Evolutionary conservation across 139 green algal genomes (phyloP), one percentile per base, ranked within the genome.

Genomic region (Picochlorum costavermella): DNA sequence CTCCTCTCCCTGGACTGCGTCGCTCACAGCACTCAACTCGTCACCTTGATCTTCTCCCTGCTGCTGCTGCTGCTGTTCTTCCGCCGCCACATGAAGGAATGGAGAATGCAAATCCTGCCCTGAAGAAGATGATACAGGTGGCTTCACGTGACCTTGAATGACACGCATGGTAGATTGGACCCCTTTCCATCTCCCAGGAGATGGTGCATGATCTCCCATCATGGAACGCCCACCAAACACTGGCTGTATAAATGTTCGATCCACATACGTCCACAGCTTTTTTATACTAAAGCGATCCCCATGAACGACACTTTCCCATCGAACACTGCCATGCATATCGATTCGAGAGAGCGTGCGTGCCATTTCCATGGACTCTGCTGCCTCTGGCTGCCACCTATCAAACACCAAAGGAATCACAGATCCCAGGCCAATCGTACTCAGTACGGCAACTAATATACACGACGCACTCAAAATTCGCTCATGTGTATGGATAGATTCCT

Each of bases 361-460:
- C 0, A 28, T 23, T 28, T 53, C 17, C 46, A 20, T 23, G 0
- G n/a, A 23, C 46, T 6, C 10, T 20, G 16, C 46, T 11, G 16
- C 46, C 16, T 20, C 6, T 26, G 16, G 16, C 46, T 28, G n/a
- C 20, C 57, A 31, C 3, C 0, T 28, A 31, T 28, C 25, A 25
- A 64, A 64, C 20, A 64, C 14, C 58, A 31, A 16, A 6, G 58
- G 58, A 17, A 31, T 64, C 17, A 31, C 25, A 5, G n/a, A 23
- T 2, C 58, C 58, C 20, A 64, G 58, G 1, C 57, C 17, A 6
- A 64, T 25, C 0, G 58, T 64, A 28, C 58, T 64, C n/a, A 64
- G 2, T 29, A 64, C 58, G 1, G 56, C 25, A 6, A 28, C 25
- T 20, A 51, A 29, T 9, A 64, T 64, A 28, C 20, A 29, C 56